Evolutionary conservation across 352 stramenopile genomes (phyloP), one percentile per base, ranked within the genome.

Genomic region (Halophytophthora batemanensis): DNA sequence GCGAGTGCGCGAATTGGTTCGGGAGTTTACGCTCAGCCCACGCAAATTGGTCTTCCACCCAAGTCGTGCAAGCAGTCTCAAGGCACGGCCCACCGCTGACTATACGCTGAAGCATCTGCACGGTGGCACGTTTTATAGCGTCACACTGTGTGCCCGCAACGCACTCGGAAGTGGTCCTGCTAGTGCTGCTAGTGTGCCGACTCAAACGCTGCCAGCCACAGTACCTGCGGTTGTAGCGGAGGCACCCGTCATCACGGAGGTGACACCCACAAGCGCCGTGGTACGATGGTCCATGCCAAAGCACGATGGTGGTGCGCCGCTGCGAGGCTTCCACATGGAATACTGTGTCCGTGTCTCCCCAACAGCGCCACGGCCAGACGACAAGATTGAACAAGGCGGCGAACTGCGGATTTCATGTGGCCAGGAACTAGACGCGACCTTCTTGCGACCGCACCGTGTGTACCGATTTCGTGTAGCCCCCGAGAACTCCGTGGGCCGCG

Each of bases 391-490:
- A 28, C 64, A 29, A 19, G 59, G 54, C 29, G 59, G 59, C 12
- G 71, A 86, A 33, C 57, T 85, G 47, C 64, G 53, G 3, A 21
- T 89, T 13, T 74, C 66, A 12, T 47, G 64, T 1, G 61, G 64
- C 0, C 23, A 56, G 15, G 50, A 75, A 18, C 47, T 88, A 10
- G 22, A 64, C 8, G 46, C 69, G 3, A 71, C 71, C 13, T 77
- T 86, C 45, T 61, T 91, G 22, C 74, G 70, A 2, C 77, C 77
- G 11, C 75, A 78, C 43, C 74, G 64, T 6, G 58, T 54, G 11
- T 91, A 89, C 23, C 52, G 45, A 0, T 89, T 88, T 41, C 69
- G 71, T 1, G 68, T 91, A 3, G 71, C 74, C 4, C 60, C 65
- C 12, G 51, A 68, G 21, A 91, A 91, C 44, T 43, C 49, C 0